phyloP scores from a whole-genome alignment of 2,329 filamentous ascomycete species.

The Rachicladosporium sp. region DNA sequence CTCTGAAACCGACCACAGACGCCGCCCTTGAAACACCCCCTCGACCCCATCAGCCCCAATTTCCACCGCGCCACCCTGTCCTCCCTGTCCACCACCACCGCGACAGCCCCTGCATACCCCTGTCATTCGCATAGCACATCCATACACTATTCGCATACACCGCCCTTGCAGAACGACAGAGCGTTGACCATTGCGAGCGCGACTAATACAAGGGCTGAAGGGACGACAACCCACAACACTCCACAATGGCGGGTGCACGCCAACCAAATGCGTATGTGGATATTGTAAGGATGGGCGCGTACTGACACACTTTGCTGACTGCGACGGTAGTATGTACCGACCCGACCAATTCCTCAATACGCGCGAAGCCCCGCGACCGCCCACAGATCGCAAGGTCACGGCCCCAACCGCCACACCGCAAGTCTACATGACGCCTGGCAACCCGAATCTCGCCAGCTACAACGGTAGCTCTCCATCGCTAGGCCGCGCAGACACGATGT shows the following conservation, averaged over 20 bases:
- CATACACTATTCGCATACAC: no score
- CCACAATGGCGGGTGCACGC: not conserved
- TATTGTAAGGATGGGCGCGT: not conserved
- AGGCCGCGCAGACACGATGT: constrained; percentile 29
- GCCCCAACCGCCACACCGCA: constrained; percentile 63
- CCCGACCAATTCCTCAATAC: constrained; percentile 83
- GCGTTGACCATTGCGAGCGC: no score
- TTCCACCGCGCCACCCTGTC: no score
- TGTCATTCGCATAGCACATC: no score
- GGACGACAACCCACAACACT: no score
- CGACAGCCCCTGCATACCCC: no score
- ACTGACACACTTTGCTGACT: not conserved
- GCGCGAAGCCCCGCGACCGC: constrained; percentile 83
- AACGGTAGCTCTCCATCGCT: constrained; percentile 25
- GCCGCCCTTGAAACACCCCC: not conserved
- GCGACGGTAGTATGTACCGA: constrained; percentile 42
- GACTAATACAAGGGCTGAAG: no score
- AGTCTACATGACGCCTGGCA: constrained; percentile 57
- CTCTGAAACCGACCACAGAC: not conserved
- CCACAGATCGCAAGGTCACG: constrained; percentile 61
- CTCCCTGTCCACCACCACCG: not conserved
- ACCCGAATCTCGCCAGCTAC: constrained; percentile 44
- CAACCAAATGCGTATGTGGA: constrained; percentile 5
- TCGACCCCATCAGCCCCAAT: not conserved
- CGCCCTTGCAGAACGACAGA: no score